These are phyloP conservation scores for Yamadazyma laniorum DNA, from an alignment of 805 yeast species.

Conservation along the genomic window DNA sequence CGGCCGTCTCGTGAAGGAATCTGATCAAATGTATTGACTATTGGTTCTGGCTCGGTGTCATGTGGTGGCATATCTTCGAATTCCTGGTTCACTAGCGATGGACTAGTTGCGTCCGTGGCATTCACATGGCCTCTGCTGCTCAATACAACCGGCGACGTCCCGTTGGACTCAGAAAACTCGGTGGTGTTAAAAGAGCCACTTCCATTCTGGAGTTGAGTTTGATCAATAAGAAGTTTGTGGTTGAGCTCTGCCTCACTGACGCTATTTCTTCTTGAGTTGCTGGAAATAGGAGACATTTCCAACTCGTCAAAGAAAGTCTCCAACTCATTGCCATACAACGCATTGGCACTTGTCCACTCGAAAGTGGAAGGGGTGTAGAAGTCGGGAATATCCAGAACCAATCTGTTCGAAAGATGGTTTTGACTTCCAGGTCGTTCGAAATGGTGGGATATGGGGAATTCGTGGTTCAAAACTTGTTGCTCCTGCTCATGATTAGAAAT, in stretches of 20 bases:
- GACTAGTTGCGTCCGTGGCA: too few relatives aligned
- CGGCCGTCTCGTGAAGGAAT: constrained; percentile 45
- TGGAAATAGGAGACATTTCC: constrained; percentile 15
- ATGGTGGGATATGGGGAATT: neutral
- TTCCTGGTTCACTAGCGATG: too few relatives aligned
- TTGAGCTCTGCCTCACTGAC: constrained; percentile 5
- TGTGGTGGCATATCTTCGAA: neutral
- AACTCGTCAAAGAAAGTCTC: constrained; percentile 14
- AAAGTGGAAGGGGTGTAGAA: constrained; percentile 9
- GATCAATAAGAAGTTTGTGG: neutral
- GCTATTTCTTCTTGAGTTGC: constrained; percentile 15
- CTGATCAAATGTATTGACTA: neutral
- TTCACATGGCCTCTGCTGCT: too few relatives aligned
- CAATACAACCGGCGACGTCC: constrained; percentile 17
- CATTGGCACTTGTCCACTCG: constrained; percentile 14
- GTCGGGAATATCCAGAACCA: neutral
- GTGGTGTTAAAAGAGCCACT: constrained; percentile 3
- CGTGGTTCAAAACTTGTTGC: neutral
- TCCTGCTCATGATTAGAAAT: too few relatives aligned
- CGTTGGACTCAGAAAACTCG: constrained; percentile 13
- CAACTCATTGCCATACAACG: constrained; percentile 10
- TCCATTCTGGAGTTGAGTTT: neutral
- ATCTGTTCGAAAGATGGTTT: neutral
- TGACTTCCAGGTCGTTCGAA: constrained; percentile 2
- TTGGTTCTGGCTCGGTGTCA: neutral